A percentile compares a stretch with the other conserved stretches of the same genome.
phyloP scores from a whole-genome alignment of 2,329 filamentous ascomycete genomes.

The Bipolaris oryzae region DNA sequence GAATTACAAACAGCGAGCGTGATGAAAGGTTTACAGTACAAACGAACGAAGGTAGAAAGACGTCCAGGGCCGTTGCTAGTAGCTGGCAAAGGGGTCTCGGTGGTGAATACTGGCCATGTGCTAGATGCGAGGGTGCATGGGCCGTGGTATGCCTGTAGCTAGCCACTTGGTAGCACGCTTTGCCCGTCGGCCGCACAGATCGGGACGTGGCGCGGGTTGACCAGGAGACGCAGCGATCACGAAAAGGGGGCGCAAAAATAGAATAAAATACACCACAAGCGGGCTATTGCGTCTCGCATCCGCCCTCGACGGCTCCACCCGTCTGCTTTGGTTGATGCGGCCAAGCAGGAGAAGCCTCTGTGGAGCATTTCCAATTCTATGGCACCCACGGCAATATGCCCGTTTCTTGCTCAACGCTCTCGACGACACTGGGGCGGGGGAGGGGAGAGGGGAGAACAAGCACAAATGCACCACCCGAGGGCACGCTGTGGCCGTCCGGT shows the following conservation, averaged over 20 bases:
- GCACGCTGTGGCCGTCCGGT: no score
- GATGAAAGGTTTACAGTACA: conserved; percentile 20
- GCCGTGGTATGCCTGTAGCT: conserved; percentile 10
- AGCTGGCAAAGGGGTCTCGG: conserved; percentile 24
- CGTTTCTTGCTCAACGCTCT: no score
- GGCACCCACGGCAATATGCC: neutral
- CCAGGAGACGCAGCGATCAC: conserved; percentile 19
- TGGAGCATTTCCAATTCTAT: neutral
- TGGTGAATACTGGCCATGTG: conserved; percentile 21
- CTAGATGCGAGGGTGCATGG: conserved; percentile 8
- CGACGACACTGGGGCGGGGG: no score
- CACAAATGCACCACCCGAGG: no score
- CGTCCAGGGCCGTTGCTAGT: conserved; percentile 26
- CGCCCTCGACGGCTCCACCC: conserved; percentile 19
- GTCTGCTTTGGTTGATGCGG: conserved; percentile 15
- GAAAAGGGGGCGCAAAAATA: conserved; percentile 33
- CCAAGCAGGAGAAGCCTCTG: conserved; percentile 5
- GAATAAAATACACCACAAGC: conserved; percentile 24
- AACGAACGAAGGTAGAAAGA: conserved; percentile 44
- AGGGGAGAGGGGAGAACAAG: no score
- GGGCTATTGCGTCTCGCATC: conserved; percentile 19
- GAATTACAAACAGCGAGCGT: conserved; percentile 43
- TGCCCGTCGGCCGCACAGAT: conserved; percentile 20
- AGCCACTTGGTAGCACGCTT: conserved; percentile 10
- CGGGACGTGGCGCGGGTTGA: conserved; percentile 25